These are phyloP conservation scores for Ogataea sp. DNA, from an alignment of 805 yeast species.

Conservation along the genomic window DNA sequence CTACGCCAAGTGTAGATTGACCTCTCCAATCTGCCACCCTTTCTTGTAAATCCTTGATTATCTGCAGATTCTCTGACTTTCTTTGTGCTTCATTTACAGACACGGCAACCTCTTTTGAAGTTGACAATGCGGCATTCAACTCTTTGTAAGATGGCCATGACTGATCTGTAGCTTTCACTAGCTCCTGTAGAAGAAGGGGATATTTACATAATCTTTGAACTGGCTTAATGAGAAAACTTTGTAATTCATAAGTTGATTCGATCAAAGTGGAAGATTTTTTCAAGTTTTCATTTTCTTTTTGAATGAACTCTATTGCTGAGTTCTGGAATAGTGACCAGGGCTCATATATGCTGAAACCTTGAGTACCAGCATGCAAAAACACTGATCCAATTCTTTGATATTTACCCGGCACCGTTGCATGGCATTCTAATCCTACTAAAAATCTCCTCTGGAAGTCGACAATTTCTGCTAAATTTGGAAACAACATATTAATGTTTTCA, in stretches of 20 bases:
- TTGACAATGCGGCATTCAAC: slow-evolving; percentile 57
- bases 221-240: slow-evolving; percentile 84
- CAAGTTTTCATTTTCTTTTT: slow-evolving; percentile 51
- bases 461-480: slow-evolving; percentile 77
- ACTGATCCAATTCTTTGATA: slow-evolving; percentile 85
- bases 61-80: slow-evolving; percentile 75
- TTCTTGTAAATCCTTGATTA: slow-evolving; percentile 57
- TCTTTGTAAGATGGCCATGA: slow-evolving; percentile 54
- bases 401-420: slow-evolving; percentile 62
- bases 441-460: slow-evolving; percentile 91
- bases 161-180: slow-evolving; percentile 55
- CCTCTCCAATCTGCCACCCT: slow-evolving; percentile 92
- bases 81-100: slow-evolving; percentile 92
- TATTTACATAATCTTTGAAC: slow-evolving; percentile 95
- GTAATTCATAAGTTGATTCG: slow-evolving; percentile 83
- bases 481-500: slow-evolving; percentile 72
- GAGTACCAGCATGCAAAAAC: slow-evolving; percentile 71
- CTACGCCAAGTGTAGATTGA: slow-evolving; percentile 68
- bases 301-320: slow-evolving; percentile 76
- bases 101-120: slow-evolving; percentile 77
- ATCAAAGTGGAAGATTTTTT: slow-evolving; percentile 48
- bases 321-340: slow-evolving; percentile 92
- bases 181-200: slow-evolving; percentile 73
- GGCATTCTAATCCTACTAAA: slow-evolving; percentile 81
- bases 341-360: slow-evolving; percentile 82